These are phyloP conservation scores for Lodderomyces elongisporus DNA, from an alignment of 1,139 yeast genomes.

Conservation along the genomic window DNA sequence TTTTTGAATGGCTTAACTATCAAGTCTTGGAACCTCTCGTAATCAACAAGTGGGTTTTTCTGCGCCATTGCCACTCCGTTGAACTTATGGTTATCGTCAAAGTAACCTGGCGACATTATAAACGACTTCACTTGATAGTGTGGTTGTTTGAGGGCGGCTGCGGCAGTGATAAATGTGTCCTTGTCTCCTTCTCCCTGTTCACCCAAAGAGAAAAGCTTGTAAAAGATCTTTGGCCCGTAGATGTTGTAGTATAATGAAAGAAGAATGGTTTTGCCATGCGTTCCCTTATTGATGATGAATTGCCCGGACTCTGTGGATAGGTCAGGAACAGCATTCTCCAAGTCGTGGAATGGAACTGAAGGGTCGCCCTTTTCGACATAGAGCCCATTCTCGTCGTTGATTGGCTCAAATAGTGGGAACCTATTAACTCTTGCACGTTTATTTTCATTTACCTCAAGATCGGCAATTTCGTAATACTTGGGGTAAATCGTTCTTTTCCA, in stretches of 20 bases:
- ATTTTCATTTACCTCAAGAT: constrained; percentile 26
- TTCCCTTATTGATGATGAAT: constrained; percentile 46
- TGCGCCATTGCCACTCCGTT: constrained; percentile 42
- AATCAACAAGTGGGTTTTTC: constrained; percentile 30
- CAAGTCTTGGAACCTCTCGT: constrained; percentile 15
- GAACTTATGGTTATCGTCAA: constrained; percentile 20
- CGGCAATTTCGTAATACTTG: constrained; percentile 60
- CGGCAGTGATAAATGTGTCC: constrained; percentile 60
- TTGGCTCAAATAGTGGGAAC: constrained; percentile 16
- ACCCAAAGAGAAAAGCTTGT: constrained; percentile 55
- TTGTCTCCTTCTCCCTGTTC: constrained; percentile 66
- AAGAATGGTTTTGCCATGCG: constrained; percentile 49
- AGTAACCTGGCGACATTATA: constrained; percentile 30
- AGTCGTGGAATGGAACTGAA: constrained; percentile 41
- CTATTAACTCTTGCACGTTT: constrained; percentile 22
- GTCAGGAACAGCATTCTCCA: constrained; percentile 55
- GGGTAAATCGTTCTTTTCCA: constrained; percentile 77
- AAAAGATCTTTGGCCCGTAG: constrained; percentile 54
- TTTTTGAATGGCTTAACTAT: constrained; percentile 8
- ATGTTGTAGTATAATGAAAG: constrained; percentile 53
- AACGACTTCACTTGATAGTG: constrained; percentile 48
- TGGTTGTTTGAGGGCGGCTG: constrained; percentile 39
- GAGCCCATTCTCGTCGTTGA: constrained; percentile 7
- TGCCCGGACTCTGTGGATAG: constrained; percentile 65
- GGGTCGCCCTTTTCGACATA: constrained; percentile 11